phyloP scores from a whole-genome alignment of 2,329 filamentous ascomycete genomes.

The Keithomyces neogunnii region DNA sequence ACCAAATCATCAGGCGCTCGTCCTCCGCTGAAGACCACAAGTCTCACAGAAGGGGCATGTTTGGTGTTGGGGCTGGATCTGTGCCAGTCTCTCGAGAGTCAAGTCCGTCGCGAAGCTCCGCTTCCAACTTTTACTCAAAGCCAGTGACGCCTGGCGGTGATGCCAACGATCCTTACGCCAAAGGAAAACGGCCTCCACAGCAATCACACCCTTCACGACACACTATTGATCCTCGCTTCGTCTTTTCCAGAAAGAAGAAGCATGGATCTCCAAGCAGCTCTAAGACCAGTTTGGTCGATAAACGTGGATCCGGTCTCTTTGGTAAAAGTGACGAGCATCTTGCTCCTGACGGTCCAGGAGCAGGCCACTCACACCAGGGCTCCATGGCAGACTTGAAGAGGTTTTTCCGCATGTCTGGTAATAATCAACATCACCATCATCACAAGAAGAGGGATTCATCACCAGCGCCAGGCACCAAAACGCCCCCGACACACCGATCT shows the following conservation, averaged over 20 bases:
- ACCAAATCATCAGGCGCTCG: conserved; percentile 32
- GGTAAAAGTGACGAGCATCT: conserved; percentile 24
- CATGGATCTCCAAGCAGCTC: conserved; percentile 48
- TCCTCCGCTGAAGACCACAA: conserved; percentile 30
- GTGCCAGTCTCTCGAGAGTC: conserved; percentile 51
- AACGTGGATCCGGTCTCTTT: conserved; percentile 38
- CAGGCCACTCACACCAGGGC: conserved; percentile 39
- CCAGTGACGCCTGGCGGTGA: conserved; percentile 75
- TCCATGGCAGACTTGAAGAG: conserved; percentile 94
- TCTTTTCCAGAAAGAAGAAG: conserved; percentile 71
- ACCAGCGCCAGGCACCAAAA: conserved; percentile 47
- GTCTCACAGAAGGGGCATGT: conserved; percentile 46
- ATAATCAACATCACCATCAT: conserved; percentile 58
- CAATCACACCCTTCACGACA: conserved; percentile 52
- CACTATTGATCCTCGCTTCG: conserved; percentile 69
- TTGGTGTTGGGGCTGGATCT: conserved; percentile 43
- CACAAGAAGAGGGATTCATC: conserved; percentile 63
- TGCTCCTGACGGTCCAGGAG: conserved; percentile 16
- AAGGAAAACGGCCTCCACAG: conserved; percentile 66
- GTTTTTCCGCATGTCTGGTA: conserved; percentile 80
- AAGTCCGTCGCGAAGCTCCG: conserved; percentile 55
- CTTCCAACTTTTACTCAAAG: conserved; percentile 58
- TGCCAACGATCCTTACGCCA: conserved; percentile 78
- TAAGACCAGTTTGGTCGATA: conserved; percentile 44
- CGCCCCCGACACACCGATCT: conserved; percentile 36